These are phyloP conservation scores for Pterocarpus macrocarpus DNA, from an alignment of 306 rosid genomes.

Conservation along the genomic window DNA sequence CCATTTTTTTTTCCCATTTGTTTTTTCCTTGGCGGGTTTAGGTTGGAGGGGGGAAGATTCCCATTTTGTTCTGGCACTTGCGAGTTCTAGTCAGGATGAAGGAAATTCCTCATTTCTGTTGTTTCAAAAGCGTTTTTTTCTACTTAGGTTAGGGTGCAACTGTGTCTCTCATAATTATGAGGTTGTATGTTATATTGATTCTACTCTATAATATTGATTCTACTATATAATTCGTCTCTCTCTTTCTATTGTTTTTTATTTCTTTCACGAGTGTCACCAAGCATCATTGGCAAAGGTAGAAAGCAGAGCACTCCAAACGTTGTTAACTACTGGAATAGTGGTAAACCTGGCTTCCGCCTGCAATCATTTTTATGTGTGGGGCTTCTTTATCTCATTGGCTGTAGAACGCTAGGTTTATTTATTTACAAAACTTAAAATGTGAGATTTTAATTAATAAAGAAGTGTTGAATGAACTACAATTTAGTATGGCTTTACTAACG, in stretches of 20 bases:
- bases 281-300: neutral
- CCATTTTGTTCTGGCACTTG: conserved; percentile 64
- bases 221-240: neutral
- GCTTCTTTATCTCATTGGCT: no score
- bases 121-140: conserved; percentile 37
- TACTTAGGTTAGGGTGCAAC: conserved; percentile 53
- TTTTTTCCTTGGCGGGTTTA: neutral
- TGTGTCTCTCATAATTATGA: conserved; percentile 34
- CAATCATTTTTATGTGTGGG: no score
- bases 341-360: no score
- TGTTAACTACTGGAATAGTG: neutral
- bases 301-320: neutral
- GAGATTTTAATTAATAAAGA: no score
- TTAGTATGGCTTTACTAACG: no score
- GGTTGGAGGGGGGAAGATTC: neutral
- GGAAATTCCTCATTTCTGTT: conserved; percentile 54
- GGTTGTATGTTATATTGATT: conserved; percentile 45
- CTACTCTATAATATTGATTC: conserved; percentile 22
- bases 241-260: neutral
- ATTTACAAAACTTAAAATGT: no score
- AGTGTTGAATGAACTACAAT: no score
- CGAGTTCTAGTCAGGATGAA: conserved; percentile 45
- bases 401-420: no score
- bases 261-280: neutral
- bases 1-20: neutral